Conservation (phyloP, 1,284 basidiomycete genomes). For the Irpex sp. region DNA sequence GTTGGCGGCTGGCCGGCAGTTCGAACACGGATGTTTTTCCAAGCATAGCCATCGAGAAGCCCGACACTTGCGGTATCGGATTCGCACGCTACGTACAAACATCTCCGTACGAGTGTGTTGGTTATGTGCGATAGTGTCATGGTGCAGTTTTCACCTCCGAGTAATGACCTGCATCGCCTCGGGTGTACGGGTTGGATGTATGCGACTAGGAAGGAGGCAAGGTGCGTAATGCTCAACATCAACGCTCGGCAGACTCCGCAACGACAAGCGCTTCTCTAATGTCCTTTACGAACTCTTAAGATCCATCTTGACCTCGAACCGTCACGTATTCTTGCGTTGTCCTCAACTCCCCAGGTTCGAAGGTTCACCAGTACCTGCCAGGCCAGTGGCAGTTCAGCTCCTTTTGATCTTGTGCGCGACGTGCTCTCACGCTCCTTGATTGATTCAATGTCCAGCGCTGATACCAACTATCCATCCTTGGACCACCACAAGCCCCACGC, state of each 20-base stretch:
- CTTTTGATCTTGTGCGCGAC: neutral
- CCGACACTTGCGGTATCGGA: neutral
- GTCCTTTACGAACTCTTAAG: neutral
- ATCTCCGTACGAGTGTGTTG: neutral
- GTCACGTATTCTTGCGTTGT: neutral
- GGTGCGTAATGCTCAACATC: neutral
- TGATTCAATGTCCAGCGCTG: constrained; percentile 10
- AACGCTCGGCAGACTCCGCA: neutral
- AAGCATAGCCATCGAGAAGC: neutral
- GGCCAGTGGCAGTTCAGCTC: neutral
- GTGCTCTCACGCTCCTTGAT: constrained; percentile 7
- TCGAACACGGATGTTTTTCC: neutral
- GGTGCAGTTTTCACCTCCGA: no score
- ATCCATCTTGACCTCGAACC: neutral
- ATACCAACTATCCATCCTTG: neutral
- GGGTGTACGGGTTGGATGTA: neutral
- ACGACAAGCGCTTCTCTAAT: neutral
- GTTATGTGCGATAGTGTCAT: no score
- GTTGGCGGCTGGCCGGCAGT: neutral
- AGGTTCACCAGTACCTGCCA: neutral
- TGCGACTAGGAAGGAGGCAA: neutral
- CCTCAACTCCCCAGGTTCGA: neutral
- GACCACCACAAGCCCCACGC: neutral
- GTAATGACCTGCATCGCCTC: neutral
- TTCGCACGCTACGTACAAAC: neutral